phyloP scores from a whole-genome alignment of 495 filamentous ascomycete genomes.

The Penicillium maclennaniae region DNA sequence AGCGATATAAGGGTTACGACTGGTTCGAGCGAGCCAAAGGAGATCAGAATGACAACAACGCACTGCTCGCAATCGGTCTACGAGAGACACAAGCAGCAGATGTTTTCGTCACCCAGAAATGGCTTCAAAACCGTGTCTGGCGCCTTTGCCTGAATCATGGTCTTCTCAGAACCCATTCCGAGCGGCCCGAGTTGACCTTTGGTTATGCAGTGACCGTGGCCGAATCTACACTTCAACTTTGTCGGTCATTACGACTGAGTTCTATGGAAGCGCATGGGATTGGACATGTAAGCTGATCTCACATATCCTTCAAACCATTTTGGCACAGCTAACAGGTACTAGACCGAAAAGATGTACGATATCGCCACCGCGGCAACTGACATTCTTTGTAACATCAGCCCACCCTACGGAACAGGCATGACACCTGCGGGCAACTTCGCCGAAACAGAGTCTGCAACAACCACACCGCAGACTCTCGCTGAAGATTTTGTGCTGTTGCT shows the following conservation, averaged over 20 bases:
- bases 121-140: constrained; percentile 82
- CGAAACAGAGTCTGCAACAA: constrained; percentile 13
- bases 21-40: constrained; percentile 55
- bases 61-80: constrained; percentile 43
- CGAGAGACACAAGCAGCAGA: constrained; percentile 68
- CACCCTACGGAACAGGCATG: constrained; percentile 22
- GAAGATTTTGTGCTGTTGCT: constrained; percentile 35
- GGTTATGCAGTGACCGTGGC: constrained; percentile 69
- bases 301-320: not conserved
- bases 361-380: constrained; percentile 38
- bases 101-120: constrained; percentile 69
- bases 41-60: constrained; percentile 30
- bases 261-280: constrained; percentile 73
- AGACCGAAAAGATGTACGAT: constrained; percentile 44
- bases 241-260: constrained; percentile 55
- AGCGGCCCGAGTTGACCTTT: constrained; percentile 56
- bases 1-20: constrained; percentile 54
- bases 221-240: constrained; percentile 59
- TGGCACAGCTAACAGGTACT: constrained; percentile 8
- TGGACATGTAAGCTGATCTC: constrained; percentile 53
- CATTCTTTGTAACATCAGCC: constrained; percentile 31
- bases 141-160: constrained; percentile 58
- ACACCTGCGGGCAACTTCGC: constrained; percentile 13
- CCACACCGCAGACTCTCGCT: constrained; percentile 28
- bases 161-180: constrained; percentile 49